A percentile compares a stretch with the other conserved stretches of the same genome.
Conservation (phyloP, 805 yeast species). For the Lachancea dasiensis region DNA sequence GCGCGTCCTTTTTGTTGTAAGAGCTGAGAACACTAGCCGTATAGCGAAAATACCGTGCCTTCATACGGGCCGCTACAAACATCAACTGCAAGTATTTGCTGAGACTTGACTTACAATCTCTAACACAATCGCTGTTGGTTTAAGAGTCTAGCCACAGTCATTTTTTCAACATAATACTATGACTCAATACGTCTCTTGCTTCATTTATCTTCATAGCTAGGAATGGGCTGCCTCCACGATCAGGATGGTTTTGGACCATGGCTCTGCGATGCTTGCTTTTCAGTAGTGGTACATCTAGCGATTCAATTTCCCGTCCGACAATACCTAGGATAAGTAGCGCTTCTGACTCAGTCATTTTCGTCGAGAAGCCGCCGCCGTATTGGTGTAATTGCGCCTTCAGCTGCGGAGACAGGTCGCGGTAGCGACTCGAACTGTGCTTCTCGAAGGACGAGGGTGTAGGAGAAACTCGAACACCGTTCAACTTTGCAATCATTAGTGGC, state of each 20-base stretch:
- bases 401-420: constrained; percentile 14
- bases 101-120: no score
- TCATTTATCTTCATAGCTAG: constrained; percentile 89
- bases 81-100: no score
- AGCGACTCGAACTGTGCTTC: constrained; percentile 9
- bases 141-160: no score
- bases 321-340: constrained; percentile 62
- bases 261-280: constrained; percentile 78
- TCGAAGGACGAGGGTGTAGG: constrained; percentile 8
- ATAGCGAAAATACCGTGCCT: not conserved
- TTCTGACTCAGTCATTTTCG: constrained; percentile 61
- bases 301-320: constrained; percentile 47
- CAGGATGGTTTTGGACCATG: constrained; percentile 90
- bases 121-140: no score
- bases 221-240: constrained; percentile 87
- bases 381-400: constrained; percentile 21
- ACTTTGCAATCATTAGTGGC: constrained; percentile 25
- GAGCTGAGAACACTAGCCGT: not conserved
- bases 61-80: not conserved
- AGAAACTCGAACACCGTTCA: constrained; percentile 24
- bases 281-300: constrained; percentile 43
- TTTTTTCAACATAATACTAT: constrained; percentile 20
- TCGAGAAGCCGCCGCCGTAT: constrained; percentile 58
- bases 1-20: not conserved
- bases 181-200: constrained; percentile 66